phyloP scores from a whole-genome alignment of 2,329 filamentous ascomycete species.

The Xylariaceae sp. region DNA sequence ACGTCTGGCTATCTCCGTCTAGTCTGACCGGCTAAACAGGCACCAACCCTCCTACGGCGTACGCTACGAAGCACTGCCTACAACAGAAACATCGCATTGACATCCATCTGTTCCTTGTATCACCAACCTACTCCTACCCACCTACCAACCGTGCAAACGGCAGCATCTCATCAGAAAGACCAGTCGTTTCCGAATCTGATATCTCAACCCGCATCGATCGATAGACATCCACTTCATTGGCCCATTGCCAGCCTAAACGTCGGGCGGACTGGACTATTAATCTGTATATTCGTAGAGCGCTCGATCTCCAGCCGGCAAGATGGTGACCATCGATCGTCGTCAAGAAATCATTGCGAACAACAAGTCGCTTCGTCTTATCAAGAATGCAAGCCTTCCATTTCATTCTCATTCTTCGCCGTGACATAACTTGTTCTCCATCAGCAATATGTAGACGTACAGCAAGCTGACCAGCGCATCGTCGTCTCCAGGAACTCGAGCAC shows the following conservation, averaged over 20 bases:
- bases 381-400: conserved; percentile 56
- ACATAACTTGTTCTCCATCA: background rate
- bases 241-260: background rate
- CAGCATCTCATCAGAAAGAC: background rate
- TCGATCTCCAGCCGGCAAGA: conserved; percentile 26
- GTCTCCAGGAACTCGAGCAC: conserved; percentile 76
- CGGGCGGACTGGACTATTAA: background rate
- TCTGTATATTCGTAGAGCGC: background rate
- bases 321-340: conserved; percentile 49
- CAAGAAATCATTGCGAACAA: conserved; percentile 65
- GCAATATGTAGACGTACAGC: background rate
- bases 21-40: background rate
- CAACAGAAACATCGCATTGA: no score
- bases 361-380: conserved; percentile 80
- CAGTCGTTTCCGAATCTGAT: background rate
- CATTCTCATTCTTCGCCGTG: background rate
- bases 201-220: background rate
- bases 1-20: background rate
- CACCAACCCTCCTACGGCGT: background rate
- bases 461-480: background rate
- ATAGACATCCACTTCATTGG: background rate
- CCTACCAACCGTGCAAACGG: background rate
- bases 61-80: background rate
- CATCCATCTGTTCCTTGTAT: background rate
- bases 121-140: background rate